phyloP scores from a whole-genome alignment of 2,329 filamentous ascomycete species.

The Neopestalotiopsis clavispora region DNA sequence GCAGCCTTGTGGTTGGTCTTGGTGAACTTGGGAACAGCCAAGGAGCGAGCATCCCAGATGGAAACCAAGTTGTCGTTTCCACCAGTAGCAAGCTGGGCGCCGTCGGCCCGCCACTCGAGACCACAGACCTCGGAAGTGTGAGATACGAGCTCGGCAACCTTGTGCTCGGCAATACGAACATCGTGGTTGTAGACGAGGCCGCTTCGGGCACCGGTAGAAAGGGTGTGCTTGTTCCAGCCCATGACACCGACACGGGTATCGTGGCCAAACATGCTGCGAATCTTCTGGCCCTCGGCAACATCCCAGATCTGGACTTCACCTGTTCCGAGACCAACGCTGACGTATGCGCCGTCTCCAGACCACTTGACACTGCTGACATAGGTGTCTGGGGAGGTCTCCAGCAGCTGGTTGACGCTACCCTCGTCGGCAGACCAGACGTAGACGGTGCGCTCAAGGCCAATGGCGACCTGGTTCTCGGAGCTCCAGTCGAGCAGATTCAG shows the following conservation, averaged over 20 bases:
- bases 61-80: conserved; percentile 99
- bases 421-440: conserved; percentile 99
- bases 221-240: conserved; percentile 98
- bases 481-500: conserved; percentile 99
- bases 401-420: conserved; percentile 83
- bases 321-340: conserved; percentile 90
- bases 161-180: conserved; percentile 96
- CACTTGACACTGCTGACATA: conserved; percentile 99
- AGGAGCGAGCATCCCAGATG: conserved; percentile 96
- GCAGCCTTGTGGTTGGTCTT: conserved; percentile 99
- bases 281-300: conserved; percentile 90
- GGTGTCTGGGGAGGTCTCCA: conserved; percentile 88
- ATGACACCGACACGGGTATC: conserved; percentile 96
- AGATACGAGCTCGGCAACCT: conserved; percentile 93
- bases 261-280: conserved; percentile 98
- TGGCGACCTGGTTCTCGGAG: conserved; percentile 95
- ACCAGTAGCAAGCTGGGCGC: conserved; percentile 94
- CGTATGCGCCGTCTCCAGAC: conserved; percentile 96
- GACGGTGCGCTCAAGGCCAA: conserved; percentile 94
- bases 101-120: conserved; percentile 96
- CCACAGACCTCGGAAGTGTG: conserved; percentile 98
- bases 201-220: conserved; percentile 92
- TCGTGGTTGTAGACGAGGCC: conserved; percentile 98
- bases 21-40: conserved; percentile 95
- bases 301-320: conserved; percentile 99